Evolutionary conservation across 306 rosid genomes (phyloP), one percentile per base, ranked within the genome.

Genomic region (Rosa lucieae): DNA sequence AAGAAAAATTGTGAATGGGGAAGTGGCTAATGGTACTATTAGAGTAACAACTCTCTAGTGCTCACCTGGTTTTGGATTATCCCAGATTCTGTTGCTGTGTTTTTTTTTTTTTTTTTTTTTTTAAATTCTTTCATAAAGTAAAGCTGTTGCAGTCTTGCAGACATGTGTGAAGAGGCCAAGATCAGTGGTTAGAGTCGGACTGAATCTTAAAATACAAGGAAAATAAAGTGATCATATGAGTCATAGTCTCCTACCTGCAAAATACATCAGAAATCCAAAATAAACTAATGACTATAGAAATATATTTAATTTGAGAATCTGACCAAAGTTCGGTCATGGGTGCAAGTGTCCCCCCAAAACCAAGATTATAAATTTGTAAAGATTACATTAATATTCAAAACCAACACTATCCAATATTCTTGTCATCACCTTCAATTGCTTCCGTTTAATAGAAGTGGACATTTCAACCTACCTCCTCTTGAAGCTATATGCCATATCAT

Each of bases 381-480:
- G 39, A 29, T 35, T 6, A 65, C 70, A 65, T 62, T 11, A 63
- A 29, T 5, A 32, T 29, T 63, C 43, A 63, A 5, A 23, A 37
- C 12, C 5, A 35, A 67, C 66, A 5, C 20, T 52, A 11, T 32
- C 37, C 56, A 59, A 43, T 14, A 56, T 61, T 49, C 14, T 18
- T 18, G 72, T 37, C 72, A 67, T 5, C n/a, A 37, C 6, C 44
- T 18, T 13, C n/a, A 67, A 8, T 39, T 72, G 10, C 14, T 18
- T 10, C 18, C 17, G 5, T 63, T 43, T 0, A 8, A 13, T 76
- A 18, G 69, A 75, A 81, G 8, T 61, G 77, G 90, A 81, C 84
- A 81, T 62, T 66, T 82, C 86, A 86, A 78, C 83, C 48, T n/a
- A 75, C 75, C 5, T 62, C 69, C 56, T 76, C 78, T 12, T 66